A percentile compares a stretch with the other conserved stretches of the same genome.
These are phyloP conservation scores for Takakia lepidozioides DNA, from an alignment of 225 moss, liverwort and hornwort species.

Conservation along the genomic window DNA sequence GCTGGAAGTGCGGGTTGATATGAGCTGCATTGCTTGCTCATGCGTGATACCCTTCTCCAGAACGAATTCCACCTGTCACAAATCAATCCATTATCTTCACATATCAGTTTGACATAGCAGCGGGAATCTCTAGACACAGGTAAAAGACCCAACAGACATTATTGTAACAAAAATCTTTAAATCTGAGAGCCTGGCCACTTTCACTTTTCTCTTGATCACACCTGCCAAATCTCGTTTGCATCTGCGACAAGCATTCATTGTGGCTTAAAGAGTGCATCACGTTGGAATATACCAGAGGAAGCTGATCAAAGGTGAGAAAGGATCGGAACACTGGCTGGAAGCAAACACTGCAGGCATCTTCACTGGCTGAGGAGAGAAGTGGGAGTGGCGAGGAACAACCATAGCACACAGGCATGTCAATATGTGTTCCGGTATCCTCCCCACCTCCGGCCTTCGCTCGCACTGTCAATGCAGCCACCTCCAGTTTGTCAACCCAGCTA, in stretches of 20 bases:
- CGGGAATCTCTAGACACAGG: too few relatives aligned
- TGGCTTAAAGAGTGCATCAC: too few relatives aligned
- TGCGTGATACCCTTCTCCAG: constrained; percentile 47
- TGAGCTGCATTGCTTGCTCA: constrained; percentile 48
- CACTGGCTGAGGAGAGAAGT: constrained; percentile 35
- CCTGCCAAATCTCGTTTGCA: too few relatives aligned
- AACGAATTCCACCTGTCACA: constrained; percentile 65
- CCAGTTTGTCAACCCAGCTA: constrained; percentile 75
- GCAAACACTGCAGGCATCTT: constrained; percentile 55
- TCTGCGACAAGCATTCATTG: too few relatives aligned
- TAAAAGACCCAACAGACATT: too few relatives aligned
- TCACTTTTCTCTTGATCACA: too few relatives aligned
- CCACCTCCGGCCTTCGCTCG: constrained; percentile 43
- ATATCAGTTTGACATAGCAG: not conserved
- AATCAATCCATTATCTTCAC: too few relatives aligned
- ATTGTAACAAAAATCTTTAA: too few relatives aligned
- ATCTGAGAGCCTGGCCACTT: too few relatives aligned
- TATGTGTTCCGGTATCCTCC: constrained; percentile 27
- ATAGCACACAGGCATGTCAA: constrained; percentile 65
- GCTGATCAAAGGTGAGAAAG: constrained; percentile 79
- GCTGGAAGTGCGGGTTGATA: constrained; percentile 9
- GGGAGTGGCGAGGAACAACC: constrained; percentile 66
- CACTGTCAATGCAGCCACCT: constrained; percentile 65
- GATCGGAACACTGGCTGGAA: constrained; percentile 75
- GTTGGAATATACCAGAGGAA: constrained; percentile 53